Evolutionary conservation across 2,329 filamentous ascomycete species (phyloP).

Genomic region (Talaromyces pinophilus): DNA sequence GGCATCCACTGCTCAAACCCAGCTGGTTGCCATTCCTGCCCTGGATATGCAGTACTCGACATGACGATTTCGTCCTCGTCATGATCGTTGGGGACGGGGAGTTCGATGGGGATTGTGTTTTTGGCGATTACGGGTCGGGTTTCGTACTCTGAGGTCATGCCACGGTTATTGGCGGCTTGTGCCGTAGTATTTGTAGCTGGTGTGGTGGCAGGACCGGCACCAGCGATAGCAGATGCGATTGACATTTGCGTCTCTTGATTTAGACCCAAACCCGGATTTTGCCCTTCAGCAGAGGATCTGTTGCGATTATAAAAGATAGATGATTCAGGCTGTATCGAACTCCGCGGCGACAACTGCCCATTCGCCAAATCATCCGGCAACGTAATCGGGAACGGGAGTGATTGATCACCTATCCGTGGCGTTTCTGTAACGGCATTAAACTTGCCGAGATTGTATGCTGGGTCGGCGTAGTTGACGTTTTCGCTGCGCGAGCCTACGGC

Average conservation of each 20-base stretch:
- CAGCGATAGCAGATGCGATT: not conserved
- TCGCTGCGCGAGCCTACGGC: constrained; percentile 30
- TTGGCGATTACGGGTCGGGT: constrained; percentile 29
- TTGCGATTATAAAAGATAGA: constrained; percentile 19
- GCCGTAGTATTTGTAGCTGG: not conserved
- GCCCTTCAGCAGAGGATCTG: constrained; percentile 23
- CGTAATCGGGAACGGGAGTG: constrained; percentile 39
- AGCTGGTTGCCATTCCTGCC: constrained; percentile 49
- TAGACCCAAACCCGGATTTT: constrained; percentile 15
- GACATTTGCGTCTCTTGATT: not conserved
- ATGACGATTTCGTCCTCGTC: constrained; percentile 50
- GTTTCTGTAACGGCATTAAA: constrained; percentile 37
- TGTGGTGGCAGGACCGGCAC: not conserved
- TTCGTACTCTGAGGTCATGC: constrained; percentile 23
- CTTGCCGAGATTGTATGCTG: constrained; percentile 35
- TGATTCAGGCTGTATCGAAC: constrained; percentile 19
- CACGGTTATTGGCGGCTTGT: not conserved
- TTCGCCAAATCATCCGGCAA: constrained; percentile 33
- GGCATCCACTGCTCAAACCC: constrained; percentile 25
- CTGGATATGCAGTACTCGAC: constrained; percentile 53
- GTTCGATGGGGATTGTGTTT: constrained; percentile 34
- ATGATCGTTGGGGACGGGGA: constrained; percentile 39
- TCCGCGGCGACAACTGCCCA: constrained; percentile 23
- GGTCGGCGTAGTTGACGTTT: constrained; percentile 29
- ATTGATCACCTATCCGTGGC: constrained; percentile 39